Base-by-base conservation (phyloP, 2,329 filamentous ascomycete species). In the Chrysosporium keratinophilum region DNA sequence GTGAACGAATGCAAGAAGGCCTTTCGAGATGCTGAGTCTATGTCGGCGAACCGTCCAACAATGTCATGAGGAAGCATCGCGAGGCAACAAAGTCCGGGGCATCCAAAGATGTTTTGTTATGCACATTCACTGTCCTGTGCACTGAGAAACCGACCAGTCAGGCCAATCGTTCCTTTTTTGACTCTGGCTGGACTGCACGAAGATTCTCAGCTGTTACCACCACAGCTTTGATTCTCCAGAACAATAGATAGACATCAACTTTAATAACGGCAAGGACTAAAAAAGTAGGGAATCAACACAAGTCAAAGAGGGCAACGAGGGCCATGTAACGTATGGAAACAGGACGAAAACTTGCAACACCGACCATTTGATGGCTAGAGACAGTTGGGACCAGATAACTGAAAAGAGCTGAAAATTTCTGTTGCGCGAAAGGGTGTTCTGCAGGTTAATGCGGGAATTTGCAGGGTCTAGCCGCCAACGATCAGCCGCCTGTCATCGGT, bases 381-480 rank as follows among this genome's bases (percentile, higher is more conserved):
- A 35, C 46, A 49, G 19, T 40, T 49, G 46, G 46, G 46, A 49
- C 14, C 34, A 40, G 40, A 49, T 40, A 49, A 33, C 35, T 40
- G 39, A 41, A 47, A 40, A 43, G 37, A 15, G 20, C 34, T 35
- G 48, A 50, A 50, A 50, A 42, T 43, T 49, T 50, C 48, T 35
- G 48, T 37, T 40, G 34, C 46, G 35, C 17, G 44, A 49, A 42
- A 33, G 28, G 42, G 34, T 41, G 42, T 37, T 55, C 40, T 50
- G 49, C 51, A 55, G 50, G 39, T 44, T 31, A 34, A 51, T 42
- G 46, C 50, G 52, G 46, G 52, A 58, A 50, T 52, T 57, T 54
- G 49, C 52, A 57, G 55, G 57, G 52, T 51, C 55, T 55, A 54
- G 57, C 54, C 57, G 34, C 44, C 52, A 49, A 50, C 34, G 34